Evolutionary conservation across 345 rosid genomes (phyloP).

Genomic region (Microcos paniculata): DNA sequence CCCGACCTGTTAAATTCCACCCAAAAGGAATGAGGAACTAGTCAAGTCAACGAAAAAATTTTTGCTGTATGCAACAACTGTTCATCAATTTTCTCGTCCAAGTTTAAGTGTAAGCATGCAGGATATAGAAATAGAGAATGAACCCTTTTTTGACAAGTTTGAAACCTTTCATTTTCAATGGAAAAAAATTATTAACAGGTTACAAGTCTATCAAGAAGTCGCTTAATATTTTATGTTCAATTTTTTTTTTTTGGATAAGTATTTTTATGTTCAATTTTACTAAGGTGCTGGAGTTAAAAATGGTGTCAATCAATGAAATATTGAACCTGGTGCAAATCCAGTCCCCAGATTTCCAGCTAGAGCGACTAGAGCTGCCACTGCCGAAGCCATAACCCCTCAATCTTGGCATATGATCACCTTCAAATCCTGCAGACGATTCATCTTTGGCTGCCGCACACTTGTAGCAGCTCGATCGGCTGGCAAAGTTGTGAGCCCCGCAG

Average conservation of each 20-base stretch:
- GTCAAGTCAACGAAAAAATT: background rate
- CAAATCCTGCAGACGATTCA: constrained; percentile 31
- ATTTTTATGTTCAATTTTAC: background rate
- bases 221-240: too few relatives aligned
- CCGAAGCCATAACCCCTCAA: constrained; percentile 34
- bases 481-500: constrained; percentile 78
- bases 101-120: background rate
- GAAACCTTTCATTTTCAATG: background rate
- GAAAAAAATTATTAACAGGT: background rate
- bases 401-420: constrained; percentile 34
- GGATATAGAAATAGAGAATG: background rate
- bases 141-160: background rate
- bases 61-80: background rate
- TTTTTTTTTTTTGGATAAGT: too few relatives aligned
- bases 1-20: constrained; percentile 45
- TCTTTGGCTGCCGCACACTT: constrained; percentile 61
- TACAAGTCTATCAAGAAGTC: background rate
- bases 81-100: constrained; percentile 1
- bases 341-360: constrained; percentile 82
- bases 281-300: background rate
- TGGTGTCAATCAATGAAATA: background rate
- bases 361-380: constrained; percentile 45
- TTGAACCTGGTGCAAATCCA: constrained; percentile 76
- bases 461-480: constrained; percentile 69
- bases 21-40: background rate